Evolutionary conservation across 352 stramenopile genomes (phyloP).

Genomic region (Phytophthora rubi): DNA sequence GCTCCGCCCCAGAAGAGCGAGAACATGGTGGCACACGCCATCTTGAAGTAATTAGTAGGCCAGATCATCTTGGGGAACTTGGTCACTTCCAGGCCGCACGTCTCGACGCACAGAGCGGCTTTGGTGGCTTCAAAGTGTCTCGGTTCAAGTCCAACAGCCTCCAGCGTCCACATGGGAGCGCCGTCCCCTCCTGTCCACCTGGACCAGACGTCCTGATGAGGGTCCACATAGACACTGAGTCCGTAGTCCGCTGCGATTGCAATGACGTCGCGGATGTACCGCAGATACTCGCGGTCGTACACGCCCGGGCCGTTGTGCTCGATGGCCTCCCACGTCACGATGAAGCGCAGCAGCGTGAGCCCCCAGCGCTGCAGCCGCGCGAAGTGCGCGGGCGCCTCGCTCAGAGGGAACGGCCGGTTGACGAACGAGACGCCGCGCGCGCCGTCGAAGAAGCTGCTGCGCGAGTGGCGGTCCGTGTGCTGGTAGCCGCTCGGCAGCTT

Average conservation of each 20-base stretch:
- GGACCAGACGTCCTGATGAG: slow-evolving; percentile 93
- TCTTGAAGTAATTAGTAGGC: slow-evolving; percentile 93
- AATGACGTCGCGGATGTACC: slow-evolving; percentile 75
- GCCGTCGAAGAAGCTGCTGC: slow-evolving; percentile 59
- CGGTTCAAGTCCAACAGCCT: slow-evolving; percentile 78
- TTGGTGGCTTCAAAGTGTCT: slow-evolving; percentile 77
- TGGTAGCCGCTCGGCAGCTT: slow-evolving; percentile 80
- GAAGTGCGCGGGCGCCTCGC: slow-evolving; percentile 83
- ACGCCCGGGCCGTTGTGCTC: slow-evolving; percentile 83
- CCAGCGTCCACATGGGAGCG: slow-evolving; percentile 90
- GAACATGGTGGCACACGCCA: slow-evolving; percentile 92
- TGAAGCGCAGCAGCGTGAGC: slow-evolving; percentile 82
- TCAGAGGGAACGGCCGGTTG: slow-evolving; percentile 84
- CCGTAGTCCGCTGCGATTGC: slow-evolving; percentile 62
- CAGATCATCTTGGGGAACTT: slow-evolving; percentile 92
- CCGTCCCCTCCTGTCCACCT: slow-evolving; percentile 91
- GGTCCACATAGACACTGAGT: slow-evolving; percentile 91
- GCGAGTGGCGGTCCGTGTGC: slow-evolving; percentile 48
- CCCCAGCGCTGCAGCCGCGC: slow-evolving; percentile 81
- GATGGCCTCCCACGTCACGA: slow-evolving; percentile 92
- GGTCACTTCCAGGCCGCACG: slow-evolving; percentile 36
- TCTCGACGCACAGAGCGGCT: slow-evolving; percentile 79
- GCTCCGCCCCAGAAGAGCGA: slow-evolving; percentile 90
- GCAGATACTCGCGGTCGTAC: slow-evolving; percentile 88
- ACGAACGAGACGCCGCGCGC: slow-evolving; percentile 65